Conservation (phyloP, 257 asterid species). For the Capsicum rhomboideum region DNA sequence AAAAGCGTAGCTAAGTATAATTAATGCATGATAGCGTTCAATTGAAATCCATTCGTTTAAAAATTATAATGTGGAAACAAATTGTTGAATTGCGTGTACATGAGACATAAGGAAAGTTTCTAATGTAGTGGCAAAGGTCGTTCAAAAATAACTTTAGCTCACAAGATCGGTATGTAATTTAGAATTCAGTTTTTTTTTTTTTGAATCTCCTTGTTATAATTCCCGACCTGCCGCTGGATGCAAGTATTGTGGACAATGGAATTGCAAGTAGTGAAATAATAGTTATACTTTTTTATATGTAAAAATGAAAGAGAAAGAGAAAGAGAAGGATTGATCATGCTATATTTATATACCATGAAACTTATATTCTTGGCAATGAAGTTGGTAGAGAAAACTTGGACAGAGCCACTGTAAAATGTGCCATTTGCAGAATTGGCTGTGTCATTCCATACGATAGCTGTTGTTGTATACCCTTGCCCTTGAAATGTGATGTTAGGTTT, state of each 20-base stretch:
- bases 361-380: slow-evolving; percentile 82
- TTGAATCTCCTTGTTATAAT: background rate
- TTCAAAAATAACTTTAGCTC: background rate
- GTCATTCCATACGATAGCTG: slow-evolving; percentile 87
- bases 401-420: slow-evolving; percentile 81
- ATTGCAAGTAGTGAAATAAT: background rate
- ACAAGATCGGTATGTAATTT: background rate
- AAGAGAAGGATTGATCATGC: background rate
- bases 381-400: slow-evolving; percentile 76
- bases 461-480: slow-evolving; percentile 88
- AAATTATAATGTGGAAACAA: background rate
- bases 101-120: background rate
- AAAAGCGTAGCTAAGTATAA: too few relatives aligned
- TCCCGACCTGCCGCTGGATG: background rate
- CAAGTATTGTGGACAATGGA: background rate
- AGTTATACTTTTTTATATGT: background rate
- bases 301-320: background rate
- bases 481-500: slow-evolving; percentile 85
- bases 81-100: background rate
- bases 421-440: slow-evolving; percentile 88
- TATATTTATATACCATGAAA: slow-evolving; percentile 51
- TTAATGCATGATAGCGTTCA: background rate
- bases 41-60: background rate
- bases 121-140: background rate
- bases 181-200: background rate